phyloP scores from a whole-genome alignment of 352 stramenopile species.

The Thalassiosira livingstoniorum region DNA sequence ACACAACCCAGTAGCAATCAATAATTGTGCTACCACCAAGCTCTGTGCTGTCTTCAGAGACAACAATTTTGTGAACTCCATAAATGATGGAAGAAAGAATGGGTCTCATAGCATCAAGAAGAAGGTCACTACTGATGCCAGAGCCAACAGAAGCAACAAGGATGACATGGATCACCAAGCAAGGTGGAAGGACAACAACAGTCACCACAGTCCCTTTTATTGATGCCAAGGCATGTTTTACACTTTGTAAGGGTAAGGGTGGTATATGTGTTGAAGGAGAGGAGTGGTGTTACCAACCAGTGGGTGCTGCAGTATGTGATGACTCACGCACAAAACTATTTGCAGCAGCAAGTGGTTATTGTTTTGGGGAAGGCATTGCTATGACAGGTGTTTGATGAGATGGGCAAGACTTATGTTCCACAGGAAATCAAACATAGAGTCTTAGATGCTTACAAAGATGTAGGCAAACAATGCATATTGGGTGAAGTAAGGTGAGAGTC shows the following conservation, averaged over 20 bases:
- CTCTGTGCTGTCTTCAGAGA: constrained; percentile 3
- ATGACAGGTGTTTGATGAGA: too few species aligned
- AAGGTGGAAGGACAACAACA: constrained; percentile 3
- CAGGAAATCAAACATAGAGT: too few species aligned
- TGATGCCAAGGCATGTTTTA: too few species aligned
- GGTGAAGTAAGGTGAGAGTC: too few species aligned
- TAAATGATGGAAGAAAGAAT: constrained; percentile 5
- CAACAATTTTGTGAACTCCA: constrained; percentile 18
- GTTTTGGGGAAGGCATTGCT: constrained; percentile 1
- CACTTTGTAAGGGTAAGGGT: constrained; percentile 1
- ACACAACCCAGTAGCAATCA: constrained; percentile 23
- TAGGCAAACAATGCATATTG: neutral
- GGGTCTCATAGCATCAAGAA: constrained; percentile 35
- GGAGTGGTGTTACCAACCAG: neutral
- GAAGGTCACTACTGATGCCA: constrained; percentile 16
- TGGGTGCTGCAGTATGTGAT: constrained; percentile 10
- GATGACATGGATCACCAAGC: constrained; percentile 6
- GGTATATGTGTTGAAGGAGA: neutral
- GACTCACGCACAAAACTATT: neutral
- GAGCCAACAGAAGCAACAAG: constrained; percentile 22
- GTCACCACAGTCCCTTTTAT: neutral
- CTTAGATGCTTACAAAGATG: too few species aligned
- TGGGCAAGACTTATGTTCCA: too few species aligned
- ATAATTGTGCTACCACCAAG: constrained; percentile 1
- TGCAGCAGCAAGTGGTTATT: neutral